These are phyloP conservation scores for Clarireedia paspali DNA, from an alignment of 2,329 filamentous ascomycete genomes.

Conservation along the genomic window DNA sequence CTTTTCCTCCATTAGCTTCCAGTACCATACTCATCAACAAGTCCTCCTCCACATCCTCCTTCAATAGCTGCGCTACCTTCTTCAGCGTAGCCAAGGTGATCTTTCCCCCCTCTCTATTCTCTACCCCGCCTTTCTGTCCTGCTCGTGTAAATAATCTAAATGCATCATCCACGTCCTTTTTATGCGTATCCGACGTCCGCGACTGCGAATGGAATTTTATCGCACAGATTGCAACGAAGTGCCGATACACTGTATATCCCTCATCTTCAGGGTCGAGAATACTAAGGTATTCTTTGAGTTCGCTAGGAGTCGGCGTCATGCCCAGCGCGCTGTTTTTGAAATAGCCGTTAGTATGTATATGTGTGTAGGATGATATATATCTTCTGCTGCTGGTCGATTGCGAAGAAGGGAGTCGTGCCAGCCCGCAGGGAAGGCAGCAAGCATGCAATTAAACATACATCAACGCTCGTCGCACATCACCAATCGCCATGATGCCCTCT, in stretches of 20 bases:
- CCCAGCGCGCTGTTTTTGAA: conserved; percentile 65
- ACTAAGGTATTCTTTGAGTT: conserved; percentile 69
- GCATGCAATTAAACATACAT: conserved; percentile 42
- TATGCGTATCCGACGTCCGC: conserved; percentile 43
- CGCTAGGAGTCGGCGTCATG: conserved; percentile 55
- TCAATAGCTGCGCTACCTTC: conserved; percentile 70
- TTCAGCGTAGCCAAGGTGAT: conserved; percentile 76
- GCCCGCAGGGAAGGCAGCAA: neutral
- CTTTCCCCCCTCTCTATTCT: conserved; percentile 43
- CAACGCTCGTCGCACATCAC: conserved; percentile 58
- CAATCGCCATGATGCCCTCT: conserved; percentile 40
- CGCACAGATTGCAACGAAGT: conserved; percentile 82
- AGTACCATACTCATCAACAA: conserved; percentile 88
- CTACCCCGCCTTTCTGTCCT: conserved; percentile 25
- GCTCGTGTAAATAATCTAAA: conserved; percentile 70
- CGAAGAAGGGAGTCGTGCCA: neutral
- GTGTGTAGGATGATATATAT: neutral
- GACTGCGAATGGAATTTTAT: conserved; percentile 66
- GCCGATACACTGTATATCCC: conserved; percentile 69
- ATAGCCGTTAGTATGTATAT: neutral
- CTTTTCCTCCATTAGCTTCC: conserved; percentile 80
- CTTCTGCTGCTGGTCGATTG: neutral
- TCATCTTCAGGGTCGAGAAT: conserved; percentile 77
- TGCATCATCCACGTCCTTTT: conserved; percentile 68
- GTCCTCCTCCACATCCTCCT: conserved; percentile 78